A percentile compares a stretch with the other conserved stretches of the same genome.
Conservation (phyloP, 306 rosid species). For the Prinsepia uniflora region DNA sequence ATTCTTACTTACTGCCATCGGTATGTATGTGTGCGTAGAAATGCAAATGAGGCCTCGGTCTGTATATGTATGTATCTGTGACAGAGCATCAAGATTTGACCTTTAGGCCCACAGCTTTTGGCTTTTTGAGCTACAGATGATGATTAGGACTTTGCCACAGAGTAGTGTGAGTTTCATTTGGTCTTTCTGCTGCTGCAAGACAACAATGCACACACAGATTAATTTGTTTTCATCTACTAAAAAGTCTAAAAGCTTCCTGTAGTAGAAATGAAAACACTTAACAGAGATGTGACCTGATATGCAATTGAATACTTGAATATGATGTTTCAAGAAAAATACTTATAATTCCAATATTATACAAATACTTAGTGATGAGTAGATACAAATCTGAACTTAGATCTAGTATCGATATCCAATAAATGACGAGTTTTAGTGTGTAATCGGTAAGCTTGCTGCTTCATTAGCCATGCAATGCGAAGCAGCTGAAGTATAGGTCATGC, state of each 20-base stretch:
- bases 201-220: not conserved
- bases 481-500: no score
- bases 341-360: not conserved
- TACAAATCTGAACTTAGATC: not conserved
- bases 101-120: no score
- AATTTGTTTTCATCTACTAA: not conserved
- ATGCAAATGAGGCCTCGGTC: not conserved
- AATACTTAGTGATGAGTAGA: not conserved
- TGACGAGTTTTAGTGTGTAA: not conserved
- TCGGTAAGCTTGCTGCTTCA: not conserved
- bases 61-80: no score
- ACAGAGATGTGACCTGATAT: not conserved
- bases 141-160: no score
- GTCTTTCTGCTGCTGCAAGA: not conserved
- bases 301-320: not conserved
- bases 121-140: no score
- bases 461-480: not conserved
- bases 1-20: not conserved
- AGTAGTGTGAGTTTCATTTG: no score
- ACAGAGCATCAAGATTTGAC: no score
- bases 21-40: not conserved
- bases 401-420: not conserved
- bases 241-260: not conserved
- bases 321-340: not conserved
- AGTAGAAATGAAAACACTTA: not conserved